These are phyloP conservation scores for Candida pseudoviswanathii DNA, from an alignment of 1,139 yeast species.

Conservation along the genomic window DNA sequence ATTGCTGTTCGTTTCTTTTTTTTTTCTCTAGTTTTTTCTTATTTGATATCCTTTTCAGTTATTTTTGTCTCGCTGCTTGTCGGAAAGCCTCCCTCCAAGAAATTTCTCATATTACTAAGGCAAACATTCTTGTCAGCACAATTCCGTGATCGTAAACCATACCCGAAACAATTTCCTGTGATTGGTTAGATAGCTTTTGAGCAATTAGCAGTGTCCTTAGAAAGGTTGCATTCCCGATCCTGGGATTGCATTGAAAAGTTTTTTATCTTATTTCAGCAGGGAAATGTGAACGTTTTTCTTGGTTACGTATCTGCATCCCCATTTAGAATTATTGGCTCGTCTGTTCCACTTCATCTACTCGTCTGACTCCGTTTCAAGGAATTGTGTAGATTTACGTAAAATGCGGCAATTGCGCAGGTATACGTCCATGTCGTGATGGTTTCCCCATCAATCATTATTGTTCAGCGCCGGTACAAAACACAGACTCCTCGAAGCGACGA, in stretches of 20 bases:
- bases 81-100: too few species aligned
- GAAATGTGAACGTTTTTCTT: too few species aligned
- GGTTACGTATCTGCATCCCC: background rate
- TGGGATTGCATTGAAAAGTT: background rate
- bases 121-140: background rate
- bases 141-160: conserved; percentile 4
- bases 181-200: background rate
- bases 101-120: too few species aligned
- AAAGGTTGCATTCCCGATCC: conserved; percentile 5
- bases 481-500: background rate
- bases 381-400: too few species aligned
- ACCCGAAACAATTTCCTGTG: background rate
- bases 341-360: too few species aligned
- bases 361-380: background rate
- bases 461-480: too few species aligned
- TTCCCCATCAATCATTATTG: too few species aligned
- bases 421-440: too few species aligned
- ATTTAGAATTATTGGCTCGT: background rate
- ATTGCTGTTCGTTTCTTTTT: too few species aligned
- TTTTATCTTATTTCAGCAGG: too few species aligned
- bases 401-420: too few species aligned
- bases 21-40: background rate
- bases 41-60: too few species aligned
- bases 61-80: background rate
- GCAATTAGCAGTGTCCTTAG: background rate